Percentiles rank a stretch among this genome's conserved stretches.
phyloP scores from a whole-genome alignment of 768 basidiomycete genomes.

The Nidularia pulvinata region DNA sequence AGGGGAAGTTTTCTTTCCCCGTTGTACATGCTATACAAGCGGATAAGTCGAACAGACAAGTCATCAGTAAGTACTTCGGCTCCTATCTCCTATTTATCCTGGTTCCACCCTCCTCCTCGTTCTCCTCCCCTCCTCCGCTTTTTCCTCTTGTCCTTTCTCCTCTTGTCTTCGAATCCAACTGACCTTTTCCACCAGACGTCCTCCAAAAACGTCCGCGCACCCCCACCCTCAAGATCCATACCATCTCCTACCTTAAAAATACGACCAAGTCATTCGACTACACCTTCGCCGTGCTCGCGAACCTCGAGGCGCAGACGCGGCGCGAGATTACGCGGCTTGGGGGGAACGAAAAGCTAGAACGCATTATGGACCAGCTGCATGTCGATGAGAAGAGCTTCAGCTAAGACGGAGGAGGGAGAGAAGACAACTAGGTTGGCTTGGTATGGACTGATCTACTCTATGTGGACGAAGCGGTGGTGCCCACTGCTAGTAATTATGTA shows the following conservation, averaged over 20 bases:
- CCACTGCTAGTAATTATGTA: too few species aligned
- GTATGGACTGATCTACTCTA: too few species aligned
- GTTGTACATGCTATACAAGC: slow-evolving; percentile 88
- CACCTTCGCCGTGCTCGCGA: slow-evolving; percentile 67
- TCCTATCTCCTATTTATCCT: neutral
- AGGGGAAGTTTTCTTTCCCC: slow-evolving; percentile 98
- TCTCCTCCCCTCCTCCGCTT: too few species aligned
- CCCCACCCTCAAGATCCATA: slow-evolving; percentile 77
- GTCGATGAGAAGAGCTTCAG: slow-evolving; percentile 22
- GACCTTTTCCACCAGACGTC: too few species aligned
- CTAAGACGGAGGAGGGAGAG: too few species aligned
- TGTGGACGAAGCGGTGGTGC: too few species aligned
- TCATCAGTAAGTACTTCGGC: slow-evolving; percentile 65
- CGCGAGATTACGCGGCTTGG: slow-evolving; percentile 74
- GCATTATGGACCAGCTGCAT: slow-evolving; percentile 52
- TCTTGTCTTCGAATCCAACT: too few species aligned
- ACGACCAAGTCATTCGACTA: slow-evolving; percentile 89
- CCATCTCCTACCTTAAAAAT: slow-evolving; percentile 75
- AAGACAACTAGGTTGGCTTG: too few species aligned
- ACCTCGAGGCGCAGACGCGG: slow-evolving; percentile 65
- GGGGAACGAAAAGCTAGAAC: slow-evolving; percentile 67
- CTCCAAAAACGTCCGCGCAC: slow-evolving; percentile 87
- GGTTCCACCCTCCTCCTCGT: neutral
- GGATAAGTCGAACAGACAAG: slow-evolving; percentile 72
- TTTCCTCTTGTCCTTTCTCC: too few species aligned